Conservation (phyloP, 345 rosid genomes). For the Litchi chinensis region DNA sequence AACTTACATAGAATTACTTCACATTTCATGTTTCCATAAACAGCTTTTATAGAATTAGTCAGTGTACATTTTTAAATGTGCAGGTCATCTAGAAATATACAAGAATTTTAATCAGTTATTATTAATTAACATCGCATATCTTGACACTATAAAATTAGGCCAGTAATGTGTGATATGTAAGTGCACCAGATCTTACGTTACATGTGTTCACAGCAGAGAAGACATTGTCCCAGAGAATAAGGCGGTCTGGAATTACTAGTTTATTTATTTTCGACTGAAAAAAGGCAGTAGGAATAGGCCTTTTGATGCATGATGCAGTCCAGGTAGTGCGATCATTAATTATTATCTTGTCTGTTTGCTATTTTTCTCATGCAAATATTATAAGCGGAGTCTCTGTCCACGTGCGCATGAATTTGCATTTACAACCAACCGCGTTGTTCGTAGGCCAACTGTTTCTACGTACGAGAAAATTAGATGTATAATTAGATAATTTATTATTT, state of each 20-base stretch:
- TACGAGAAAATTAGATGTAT: not conserved
- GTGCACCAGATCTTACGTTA: not conserved
- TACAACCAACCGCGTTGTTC: constrained; percentile 30
- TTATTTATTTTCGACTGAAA: not conserved
- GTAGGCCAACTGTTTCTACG: constrained; percentile 17
- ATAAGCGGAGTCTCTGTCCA: constrained; percentile 28
- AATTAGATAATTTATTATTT: too few species aligned
- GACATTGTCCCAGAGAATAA: not conserved
- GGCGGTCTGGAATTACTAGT: not conserved
- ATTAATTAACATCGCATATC: too few species aligned
- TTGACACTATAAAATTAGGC: not conserved
- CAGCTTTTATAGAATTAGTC: too few species aligned
- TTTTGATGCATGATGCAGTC: constrained; percentile 26
- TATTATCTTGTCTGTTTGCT: constrained; percentile 10
- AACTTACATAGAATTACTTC: too few species aligned
- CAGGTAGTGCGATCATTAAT: constrained; percentile 23
- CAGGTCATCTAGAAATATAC: too few species aligned
- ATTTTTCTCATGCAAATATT: not conserved
- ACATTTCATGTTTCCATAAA: too few species aligned
- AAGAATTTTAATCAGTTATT: too few species aligned
- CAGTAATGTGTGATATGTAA: too few species aligned
- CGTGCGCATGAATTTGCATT: constrained; percentile 32
- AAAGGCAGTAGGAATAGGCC: constrained; percentile 18
- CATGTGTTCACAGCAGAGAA: constrained; percentile 4
- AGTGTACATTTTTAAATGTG: too few species aligned